phyloP scores from a whole-genome alignment of 176 grass and related monocot genomes.

The Ensete ventricosum region DNA sequence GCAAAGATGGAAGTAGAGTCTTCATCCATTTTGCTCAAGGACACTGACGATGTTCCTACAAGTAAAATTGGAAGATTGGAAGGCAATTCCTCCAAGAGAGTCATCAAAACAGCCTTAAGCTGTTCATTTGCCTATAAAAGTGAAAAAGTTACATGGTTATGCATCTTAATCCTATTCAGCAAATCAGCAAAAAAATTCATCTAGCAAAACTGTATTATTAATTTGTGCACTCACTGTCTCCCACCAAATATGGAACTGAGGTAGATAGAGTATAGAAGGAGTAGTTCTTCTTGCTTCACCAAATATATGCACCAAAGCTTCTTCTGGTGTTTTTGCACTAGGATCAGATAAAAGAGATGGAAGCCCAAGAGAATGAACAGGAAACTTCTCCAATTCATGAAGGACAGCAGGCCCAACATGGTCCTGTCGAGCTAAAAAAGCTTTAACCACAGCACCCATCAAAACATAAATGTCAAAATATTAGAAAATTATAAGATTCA shows the following conservation, averaged over 20 bases:
- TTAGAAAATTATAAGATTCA: slow-evolving; percentile 9
- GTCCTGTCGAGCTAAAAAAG: slow-evolving; percentile 59
- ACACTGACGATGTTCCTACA: slow-evolving; percentile 67
- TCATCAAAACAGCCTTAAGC: slow-evolving; percentile 82
- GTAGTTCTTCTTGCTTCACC: slow-evolving; percentile 97
- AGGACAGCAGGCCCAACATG: slow-evolving; percentile 96
- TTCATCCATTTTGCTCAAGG: slow-evolving; percentile 63
- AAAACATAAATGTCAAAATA: slow-evolving; percentile 2
- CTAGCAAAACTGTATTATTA: neutral
- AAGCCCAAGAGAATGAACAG: slow-evolving; percentile 86
- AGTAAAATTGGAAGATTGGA: slow-evolving; percentile 91
- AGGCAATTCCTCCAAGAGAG: slow-evolving; percentile 78
- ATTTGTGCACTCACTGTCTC: slow-evolving; percentile 69
- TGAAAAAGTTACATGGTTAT: slow-evolving; percentile 16
- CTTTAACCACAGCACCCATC: slow-evolving; percentile 26
- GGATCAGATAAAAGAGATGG: slow-evolving; percentile 97
- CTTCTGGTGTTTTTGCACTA: slow-evolving; percentile 99
- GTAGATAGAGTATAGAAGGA: slow-evolving; percentile 87
- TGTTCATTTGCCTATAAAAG: slow-evolving; percentile 71
- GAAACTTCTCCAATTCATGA: slow-evolving; percentile 98
- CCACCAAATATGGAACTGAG: slow-evolving; percentile 99
- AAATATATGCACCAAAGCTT: slow-evolving; percentile 98
- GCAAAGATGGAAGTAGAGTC: slow-evolving; percentile 86
- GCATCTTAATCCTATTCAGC: neutral
- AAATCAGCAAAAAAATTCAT: neutral